Evolutionary conservation across 2,329 filamentous ascomycete genomes (phyloP).

Genomic region (Nothophoma quercina): DNA sequence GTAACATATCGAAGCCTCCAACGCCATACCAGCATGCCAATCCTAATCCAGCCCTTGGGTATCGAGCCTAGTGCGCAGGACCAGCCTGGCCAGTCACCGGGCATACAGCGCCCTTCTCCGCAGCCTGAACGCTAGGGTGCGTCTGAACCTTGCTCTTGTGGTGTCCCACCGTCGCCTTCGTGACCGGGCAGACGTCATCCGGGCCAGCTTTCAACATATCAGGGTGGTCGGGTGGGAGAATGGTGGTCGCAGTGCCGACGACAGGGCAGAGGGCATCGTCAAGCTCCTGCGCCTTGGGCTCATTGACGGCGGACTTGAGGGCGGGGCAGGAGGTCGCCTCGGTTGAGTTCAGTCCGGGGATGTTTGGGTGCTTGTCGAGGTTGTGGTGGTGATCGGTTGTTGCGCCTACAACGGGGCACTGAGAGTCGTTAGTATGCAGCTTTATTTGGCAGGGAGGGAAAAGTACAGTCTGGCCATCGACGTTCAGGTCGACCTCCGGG

Average conservation of each 20-base stretch:
- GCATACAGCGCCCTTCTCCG: conserved; percentile 50
- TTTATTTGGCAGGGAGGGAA: background rate
- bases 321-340: conserved; percentile 52
- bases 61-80: conserved; percentile 10
- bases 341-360: conserved; percentile 35
- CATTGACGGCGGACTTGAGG: conserved; percentile 49
- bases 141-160: conserved; percentile 53
- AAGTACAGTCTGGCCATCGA: conserved; percentile 48
- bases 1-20: conserved; percentile 1
- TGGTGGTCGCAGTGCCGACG: conserved; percentile 52
- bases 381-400: conserved; percentile 56
- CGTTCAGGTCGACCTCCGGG: conserved; percentile 48
- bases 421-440: conserved; percentile 6
- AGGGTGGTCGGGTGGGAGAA: conserved; percentile 55
- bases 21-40: conserved; percentile 3
- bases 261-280: conserved; percentile 55
- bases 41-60: background rate
- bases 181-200: conserved; percentile 53
- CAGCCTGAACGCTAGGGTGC: conserved; percentile 51
- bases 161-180: conserved; percentile 54
- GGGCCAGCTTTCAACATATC: conserved; percentile 48
- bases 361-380: conserved; percentile 52
- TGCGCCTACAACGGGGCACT: conserved; percentile 56
- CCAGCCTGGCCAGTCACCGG: conserved; percentile 52
- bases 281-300: conserved; percentile 48